Percentiles rank a stretch among this genome's conserved stretches.
Evolutionary conservation across 257 asterid genomes (phyloP).

Genomic region (Fraxinus anomala): DNA sequence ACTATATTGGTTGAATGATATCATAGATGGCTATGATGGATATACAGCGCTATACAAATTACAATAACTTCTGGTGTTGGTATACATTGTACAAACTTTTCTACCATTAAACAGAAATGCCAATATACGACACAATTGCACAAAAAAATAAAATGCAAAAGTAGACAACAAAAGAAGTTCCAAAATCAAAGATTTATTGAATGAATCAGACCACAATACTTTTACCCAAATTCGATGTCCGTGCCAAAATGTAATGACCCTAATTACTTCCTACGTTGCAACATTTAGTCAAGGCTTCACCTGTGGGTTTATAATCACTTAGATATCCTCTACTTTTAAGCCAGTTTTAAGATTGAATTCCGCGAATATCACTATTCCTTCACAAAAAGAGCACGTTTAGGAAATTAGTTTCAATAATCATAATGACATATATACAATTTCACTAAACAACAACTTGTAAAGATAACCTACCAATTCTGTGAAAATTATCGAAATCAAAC

Average conservation of each 20-base stretch:
- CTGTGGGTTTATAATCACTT: neutral
- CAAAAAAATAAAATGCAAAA: too few relatives aligned
- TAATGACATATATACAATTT: neutral
- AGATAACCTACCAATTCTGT: neutral
- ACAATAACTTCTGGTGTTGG: neutral
- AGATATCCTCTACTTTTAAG: neutral
- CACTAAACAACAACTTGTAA: slow-evolving; percentile 15
- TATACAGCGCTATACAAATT: neutral
- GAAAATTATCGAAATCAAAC: neutral
- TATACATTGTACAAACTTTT: neutral
- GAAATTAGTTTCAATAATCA: neutral
- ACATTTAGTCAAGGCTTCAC: neutral
- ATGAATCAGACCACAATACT: neutral
- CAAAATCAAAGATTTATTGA: neutral
- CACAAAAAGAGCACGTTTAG: neutral
- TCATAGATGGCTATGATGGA: neutral
- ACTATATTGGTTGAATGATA: neutral
- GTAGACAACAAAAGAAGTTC: neutral
- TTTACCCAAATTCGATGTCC: neutral
- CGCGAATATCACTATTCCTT: neutral
- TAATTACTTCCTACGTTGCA: neutral
- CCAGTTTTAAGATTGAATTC: neutral
- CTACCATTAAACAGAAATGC: slow-evolving; percentile 2
- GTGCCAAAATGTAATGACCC: neutral
- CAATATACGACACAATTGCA: neutral